A percentile compares a stretch with the other conserved stretches of the same genome.
phyloP scores from a whole-genome alignment of 306 rosid species.

The Prosopis cineraria region DNA sequence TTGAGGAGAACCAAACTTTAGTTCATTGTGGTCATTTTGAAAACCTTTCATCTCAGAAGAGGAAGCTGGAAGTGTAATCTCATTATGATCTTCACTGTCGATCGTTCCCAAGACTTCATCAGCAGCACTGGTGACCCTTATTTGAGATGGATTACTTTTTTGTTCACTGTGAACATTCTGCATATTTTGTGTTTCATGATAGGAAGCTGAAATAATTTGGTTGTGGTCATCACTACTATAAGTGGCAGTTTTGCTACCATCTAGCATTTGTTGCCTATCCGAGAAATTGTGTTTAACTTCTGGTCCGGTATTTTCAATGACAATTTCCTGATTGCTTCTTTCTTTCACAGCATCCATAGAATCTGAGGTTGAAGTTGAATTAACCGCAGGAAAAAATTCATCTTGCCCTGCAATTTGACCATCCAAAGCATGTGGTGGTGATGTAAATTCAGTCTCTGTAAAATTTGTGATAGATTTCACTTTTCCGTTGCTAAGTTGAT shows the following conservation, averaged over 20 bases:
- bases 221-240: slow-evolving; percentile 33
- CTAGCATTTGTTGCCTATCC: slow-evolving; percentile 27
- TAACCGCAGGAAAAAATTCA: slow-evolving; percentile 38
- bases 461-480: slow-evolving; percentile 39
- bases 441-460: slow-evolving; percentile 18
- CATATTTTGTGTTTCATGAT: slow-evolving; percentile 20
- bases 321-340: slow-evolving; percentile 25
- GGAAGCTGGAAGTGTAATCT: slow-evolving; percentile 23
- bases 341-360: slow-evolving; percentile 22
- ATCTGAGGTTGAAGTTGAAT: slow-evolving; percentile 42
- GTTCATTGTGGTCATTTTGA: slow-evolving; percentile 28
- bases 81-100: slow-evolving; percentile 36
- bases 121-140: too few relatives aligned
- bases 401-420: slow-evolving; percentile 37
- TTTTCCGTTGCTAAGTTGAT: slow-evolving; percentile 32
- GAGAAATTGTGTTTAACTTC: slow-evolving; percentile 15
- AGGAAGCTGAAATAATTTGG: slow-evolving; percentile 22
- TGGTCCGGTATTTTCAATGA: slow-evolving; percentile 25
- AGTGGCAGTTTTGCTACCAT: slow-evolving; percentile 26
- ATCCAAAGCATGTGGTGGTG: slow-evolving; percentile 38
- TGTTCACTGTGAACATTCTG: slow-evolving; percentile 31
- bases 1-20: slow-evolving; percentile 28
- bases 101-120: too few relatives aligned
- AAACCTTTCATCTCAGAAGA: slow-evolving; percentile 17
- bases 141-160: slow-evolving; percentile 31